Evolutionary conservation across 2,329 filamentous ascomycete genomes (phyloP), one percentile per base, ranked within the genome.

Genomic region (Colletotrichum lupini): DNA sequence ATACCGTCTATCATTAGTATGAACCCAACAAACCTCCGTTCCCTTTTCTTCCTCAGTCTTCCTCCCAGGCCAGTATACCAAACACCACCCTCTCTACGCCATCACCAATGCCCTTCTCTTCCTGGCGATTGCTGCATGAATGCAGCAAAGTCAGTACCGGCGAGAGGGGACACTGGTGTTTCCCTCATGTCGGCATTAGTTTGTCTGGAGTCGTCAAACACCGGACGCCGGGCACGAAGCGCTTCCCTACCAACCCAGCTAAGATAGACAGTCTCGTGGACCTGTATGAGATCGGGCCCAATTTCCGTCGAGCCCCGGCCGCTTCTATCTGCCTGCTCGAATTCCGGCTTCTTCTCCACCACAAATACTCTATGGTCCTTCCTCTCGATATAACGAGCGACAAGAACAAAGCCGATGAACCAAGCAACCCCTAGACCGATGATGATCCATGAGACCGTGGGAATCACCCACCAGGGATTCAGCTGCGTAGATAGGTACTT

Each of bases 231-330:
- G 24, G 52, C 58, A 22, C 71, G 71, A 4, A 75, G 73, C 14
- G 78, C 77, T 62, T 82, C 81, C 19, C 72, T 78, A 0, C 78
- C 81, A 19, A 80, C 78, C 81, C 81, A 82, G 58, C 79, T 79
- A 16, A 82, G 68, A 62, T 81, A 83, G 0, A 83, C 81, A 6
- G 81, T 83, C 75, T 83, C 81, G n/a, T 82, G 81, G 8, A 82
- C 77, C 30, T 82, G 77, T 3, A 83, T 77, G 32, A 82, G 78
- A 0, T 81, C 81, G 5, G 62, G 64, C 8, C 71, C 67, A 11
- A 5, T 2, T 16, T 58, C 58, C 28, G 57, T 62, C 14, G 65
- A 61, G 22, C 30, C 42, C 9, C 37, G 64, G 24, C 64, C 67
- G n/a, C 69, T 73, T 6, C 74, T 75, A 6, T 76, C 67, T 4